Percentiles rank a stretch among this genome's conserved stretches.
phyloP scores from a whole-genome alignment of 1,284 basidiomycete genomes.

The Tremellales sp. region DNA sequence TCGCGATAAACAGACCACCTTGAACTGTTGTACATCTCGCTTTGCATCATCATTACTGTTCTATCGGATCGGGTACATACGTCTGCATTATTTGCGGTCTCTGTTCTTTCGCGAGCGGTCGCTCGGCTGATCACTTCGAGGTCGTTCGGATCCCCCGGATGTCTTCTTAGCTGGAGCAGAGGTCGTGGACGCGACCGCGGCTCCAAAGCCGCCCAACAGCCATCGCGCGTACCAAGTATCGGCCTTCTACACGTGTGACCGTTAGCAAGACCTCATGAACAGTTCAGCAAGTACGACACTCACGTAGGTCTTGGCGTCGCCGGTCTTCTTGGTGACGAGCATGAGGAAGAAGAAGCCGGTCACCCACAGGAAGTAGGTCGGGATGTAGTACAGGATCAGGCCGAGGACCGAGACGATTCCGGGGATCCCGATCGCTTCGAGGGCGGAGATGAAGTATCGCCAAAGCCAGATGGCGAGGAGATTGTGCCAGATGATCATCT shows the following conservation, averaged over 20 bases:
- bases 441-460: constrained; percentile 26
- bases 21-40: too few relatives aligned
- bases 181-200: neutral
- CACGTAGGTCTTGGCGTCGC: constrained; percentile 18
- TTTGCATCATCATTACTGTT: too few relatives aligned
- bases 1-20: too few relatives aligned
- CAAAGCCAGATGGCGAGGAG: constrained; percentile 37
- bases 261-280: neutral
- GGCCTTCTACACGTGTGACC: neutral
- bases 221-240: constrained; percentile 21
- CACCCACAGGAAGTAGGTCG: constrained; percentile 36
- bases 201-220: constrained; percentile 2
- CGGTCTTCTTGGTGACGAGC: constrained; percentile 31
- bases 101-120: too few relatives aligned
- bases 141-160: neutral
- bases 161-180: neutral
- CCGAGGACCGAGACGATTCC: constrained; percentile 26
- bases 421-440: constrained; percentile 27
- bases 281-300: constrained; percentile 5
- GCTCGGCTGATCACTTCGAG: too few relatives aligned
- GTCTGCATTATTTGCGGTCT: too few relatives aligned
- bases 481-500: constrained; percentile 34
- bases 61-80: too few relatives aligned
- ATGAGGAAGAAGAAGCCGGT: constrained; percentile 30
- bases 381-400: constrained; percentile 26